These are phyloP conservation scores for Monosporozyma servazzii DNA, from an alignment of 805 yeast genomes.

Conservation along the genomic window DNA sequence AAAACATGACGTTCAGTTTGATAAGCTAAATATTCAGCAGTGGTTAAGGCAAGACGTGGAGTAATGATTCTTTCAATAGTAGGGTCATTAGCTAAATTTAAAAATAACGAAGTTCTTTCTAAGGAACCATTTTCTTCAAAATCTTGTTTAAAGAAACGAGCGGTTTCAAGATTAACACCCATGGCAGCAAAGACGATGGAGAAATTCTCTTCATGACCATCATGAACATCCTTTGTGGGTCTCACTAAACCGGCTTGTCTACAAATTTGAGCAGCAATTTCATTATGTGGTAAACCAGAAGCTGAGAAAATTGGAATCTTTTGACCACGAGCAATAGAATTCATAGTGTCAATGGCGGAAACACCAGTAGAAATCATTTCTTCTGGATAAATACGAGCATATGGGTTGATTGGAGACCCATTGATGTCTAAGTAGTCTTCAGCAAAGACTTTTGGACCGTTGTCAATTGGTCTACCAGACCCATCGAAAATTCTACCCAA, in stretches of 20 bases:
- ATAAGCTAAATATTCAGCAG: slow-evolving; percentile 97
- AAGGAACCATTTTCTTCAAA: slow-evolving; percentile 98
- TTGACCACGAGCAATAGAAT: slow-evolving; percentile 99
- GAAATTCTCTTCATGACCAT: slow-evolving; percentile 99
- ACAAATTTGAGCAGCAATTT: slow-evolving; percentile 99
- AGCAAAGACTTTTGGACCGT: slow-evolving; percentile 96
- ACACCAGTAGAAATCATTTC: slow-evolving; percentile 99
- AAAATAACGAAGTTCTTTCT: slow-evolving; percentile 93
- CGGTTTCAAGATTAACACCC: slow-evolving; percentile 99
- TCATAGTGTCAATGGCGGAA: slow-evolving; percentile 98
- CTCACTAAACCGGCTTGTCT: slow-evolving; percentile 99
- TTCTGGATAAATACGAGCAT: slow-evolving; percentile 96
- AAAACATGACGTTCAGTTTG: slow-evolving; percentile 99
- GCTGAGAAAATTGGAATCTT: slow-evolving; percentile 99
- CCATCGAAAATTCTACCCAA: slow-evolving; percentile 98
- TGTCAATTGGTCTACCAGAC: slow-evolving; percentile 96
- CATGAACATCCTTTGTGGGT: slow-evolving; percentile 99
- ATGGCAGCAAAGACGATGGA: slow-evolving; percentile 98
- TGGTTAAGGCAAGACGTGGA: slow-evolving; percentile 96
- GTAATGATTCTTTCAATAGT: slow-evolving; percentile 99
- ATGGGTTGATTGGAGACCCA: slow-evolving; percentile 98
- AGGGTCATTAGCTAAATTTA: slow-evolving; percentile 97
- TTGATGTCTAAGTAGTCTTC: slow-evolving; percentile 97
- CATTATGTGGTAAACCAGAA: slow-evolving; percentile 98
- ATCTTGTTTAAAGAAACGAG: slow-evolving; percentile 97